These are phyloP conservation scores for Trametes versicolor DNA, from an alignment of 1,284 basidiomycete genomes.

Conservation along the genomic window DNA sequence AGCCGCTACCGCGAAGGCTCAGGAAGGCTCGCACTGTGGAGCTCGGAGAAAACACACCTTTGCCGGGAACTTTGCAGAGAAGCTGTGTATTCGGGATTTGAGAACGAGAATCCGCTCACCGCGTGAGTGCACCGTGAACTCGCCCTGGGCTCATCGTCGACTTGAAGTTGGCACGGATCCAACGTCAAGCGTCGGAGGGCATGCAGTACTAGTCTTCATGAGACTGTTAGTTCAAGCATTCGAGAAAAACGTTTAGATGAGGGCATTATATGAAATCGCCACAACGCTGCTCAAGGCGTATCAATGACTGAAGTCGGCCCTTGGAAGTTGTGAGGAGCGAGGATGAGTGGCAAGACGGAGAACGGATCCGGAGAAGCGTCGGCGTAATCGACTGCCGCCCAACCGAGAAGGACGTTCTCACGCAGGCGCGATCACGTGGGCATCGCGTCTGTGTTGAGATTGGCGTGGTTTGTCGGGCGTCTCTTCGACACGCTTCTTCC, in stretches of 20 bases:
- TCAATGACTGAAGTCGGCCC: too few species aligned
- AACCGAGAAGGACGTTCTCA: not conserved
- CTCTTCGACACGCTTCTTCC: constrained; percentile 9
- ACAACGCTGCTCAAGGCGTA: not conserved
- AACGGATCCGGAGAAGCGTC: not conserved
- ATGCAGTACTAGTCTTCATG: too few species aligned
- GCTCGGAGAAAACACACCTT: not conserved
- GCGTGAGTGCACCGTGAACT: too few species aligned
- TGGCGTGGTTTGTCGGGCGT: constrained; percentile 24
- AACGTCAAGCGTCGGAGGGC: too few species aligned
- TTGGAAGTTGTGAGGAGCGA: not conserved
- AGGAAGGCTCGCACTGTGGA: constrained; percentile 3
- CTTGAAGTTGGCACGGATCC: too few species aligned
- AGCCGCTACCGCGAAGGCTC: not conserved
- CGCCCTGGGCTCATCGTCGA: too few species aligned
- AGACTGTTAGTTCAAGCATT: too few species aligned
- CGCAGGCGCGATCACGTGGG: constrained; percentile 30
- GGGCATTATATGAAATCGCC: too few species aligned
- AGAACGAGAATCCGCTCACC: too few species aligned
- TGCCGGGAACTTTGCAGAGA: not conserved
- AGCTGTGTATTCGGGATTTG: not conserved
- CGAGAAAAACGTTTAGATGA: too few species aligned
- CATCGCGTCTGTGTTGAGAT: constrained; percentile 29
- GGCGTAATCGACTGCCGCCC: not conserved
- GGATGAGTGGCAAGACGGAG: not conserved